A percentile compares a stretch with the other conserved stretches of the same genome.
phyloP scores from a whole-genome alignment of 768 basidiomycete genomes.

The Myochromella boudieri region DNA sequence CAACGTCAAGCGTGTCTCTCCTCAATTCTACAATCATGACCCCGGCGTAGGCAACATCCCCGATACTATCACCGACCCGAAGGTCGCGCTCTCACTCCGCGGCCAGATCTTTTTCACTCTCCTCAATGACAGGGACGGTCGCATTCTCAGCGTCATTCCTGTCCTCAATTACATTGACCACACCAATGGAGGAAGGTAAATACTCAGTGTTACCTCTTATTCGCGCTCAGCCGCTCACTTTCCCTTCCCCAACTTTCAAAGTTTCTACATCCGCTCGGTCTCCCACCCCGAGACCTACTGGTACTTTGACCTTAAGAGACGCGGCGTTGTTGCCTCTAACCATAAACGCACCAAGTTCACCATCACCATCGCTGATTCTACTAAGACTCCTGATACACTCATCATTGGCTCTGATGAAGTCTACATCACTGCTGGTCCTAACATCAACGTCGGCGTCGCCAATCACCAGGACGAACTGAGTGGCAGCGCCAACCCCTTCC shows the following conservation, averaged over 20 bases:
- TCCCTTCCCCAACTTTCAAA: neutral
- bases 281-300: neutral
- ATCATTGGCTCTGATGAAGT: conserved; percentile 1
- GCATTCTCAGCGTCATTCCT: neutral
- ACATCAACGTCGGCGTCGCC: neutral
- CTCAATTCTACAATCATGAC: no score
- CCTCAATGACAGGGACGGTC: neutral
- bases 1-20: no score
- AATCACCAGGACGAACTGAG: neutral
- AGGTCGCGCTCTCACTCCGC: no score
- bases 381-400: neutral
- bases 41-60: no score
- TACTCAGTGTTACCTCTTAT: no score
- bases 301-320: neutral
- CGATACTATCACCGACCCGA: no score
- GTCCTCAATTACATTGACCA: neutral
- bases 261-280: neutral
- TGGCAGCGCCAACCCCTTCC: neutral
- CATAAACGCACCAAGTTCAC: neutral
- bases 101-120: neutral
- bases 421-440: neutral
- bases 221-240: neutral
- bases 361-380: neutral
- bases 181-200: no score
- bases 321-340: neutral